Percentiles rank a stretch among this genome's conserved stretches.
Conservation (phyloP, 805 yeast species). For the Lipomyces spencermartinsiae region DNA sequence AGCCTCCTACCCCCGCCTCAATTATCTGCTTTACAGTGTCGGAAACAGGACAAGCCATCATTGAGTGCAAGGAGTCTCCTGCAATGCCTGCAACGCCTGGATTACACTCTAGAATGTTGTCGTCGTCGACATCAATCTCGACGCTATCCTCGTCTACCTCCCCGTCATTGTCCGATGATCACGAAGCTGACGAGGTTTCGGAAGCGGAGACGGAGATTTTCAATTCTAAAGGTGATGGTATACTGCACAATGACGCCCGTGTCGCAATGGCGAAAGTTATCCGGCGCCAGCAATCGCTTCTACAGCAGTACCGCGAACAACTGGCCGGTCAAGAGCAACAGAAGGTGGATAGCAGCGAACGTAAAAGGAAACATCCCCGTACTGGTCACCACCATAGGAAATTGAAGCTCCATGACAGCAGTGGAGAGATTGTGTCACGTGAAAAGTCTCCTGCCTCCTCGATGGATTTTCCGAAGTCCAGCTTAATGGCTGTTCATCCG, state of each 20-base stretch:
- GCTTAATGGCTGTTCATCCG: background rate
- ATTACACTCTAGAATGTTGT: slow-evolving; percentile 10
- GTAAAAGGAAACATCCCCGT: background rate
- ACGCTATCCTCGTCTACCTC: slow-evolving; percentile 21
- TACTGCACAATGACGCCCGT: slow-evolving; percentile 27
- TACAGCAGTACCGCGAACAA: slow-evolving; percentile 20
- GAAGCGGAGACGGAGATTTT: slow-evolving; percentile 37
- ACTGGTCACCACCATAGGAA: background rate
- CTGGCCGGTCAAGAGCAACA: slow-evolving; percentile 2
- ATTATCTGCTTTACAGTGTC: slow-evolving; percentile 20
- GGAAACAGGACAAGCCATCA: slow-evolving; percentile 27
- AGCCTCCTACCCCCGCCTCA: slow-evolving; percentile 4
- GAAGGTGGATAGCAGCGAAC: background rate
- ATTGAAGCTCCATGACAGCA: slow-evolving; percentile 23
- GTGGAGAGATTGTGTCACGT: slow-evolving; percentile 8
- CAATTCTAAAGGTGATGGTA: slow-evolving; percentile 14
- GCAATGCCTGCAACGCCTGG: slow-evolving; percentile 4
- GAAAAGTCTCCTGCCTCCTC: background rate
- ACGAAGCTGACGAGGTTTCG: slow-evolving; percentile 14
- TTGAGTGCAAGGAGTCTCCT: slow-evolving; percentile 17
- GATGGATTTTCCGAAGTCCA: background rate
- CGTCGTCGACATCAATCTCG: slow-evolving; percentile 19
- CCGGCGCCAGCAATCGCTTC: slow-evolving; percentile 23
- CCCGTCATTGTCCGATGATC: slow-evolving; percentile 6
- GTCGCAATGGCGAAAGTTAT: slow-evolving; percentile 32